Evolutionary conservation across 306 rosid species (phyloP).

Genomic region (Cucurbita pepo): DNA sequence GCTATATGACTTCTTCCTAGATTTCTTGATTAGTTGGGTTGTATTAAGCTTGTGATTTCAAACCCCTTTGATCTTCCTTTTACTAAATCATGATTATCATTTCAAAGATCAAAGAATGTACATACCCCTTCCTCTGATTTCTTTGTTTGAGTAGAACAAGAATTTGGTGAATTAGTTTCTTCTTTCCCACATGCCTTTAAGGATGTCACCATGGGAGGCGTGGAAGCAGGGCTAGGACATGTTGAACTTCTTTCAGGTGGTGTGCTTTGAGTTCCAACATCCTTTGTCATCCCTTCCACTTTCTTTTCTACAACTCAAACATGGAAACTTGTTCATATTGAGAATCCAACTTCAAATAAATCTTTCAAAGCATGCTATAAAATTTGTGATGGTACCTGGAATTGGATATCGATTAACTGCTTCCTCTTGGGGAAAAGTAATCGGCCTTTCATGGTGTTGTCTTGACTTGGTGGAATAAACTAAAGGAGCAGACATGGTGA

Average conservation of each 20-base stretch:
- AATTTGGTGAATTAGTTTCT: constrained; percentile 25
- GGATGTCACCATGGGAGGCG: constrained; percentile 50
- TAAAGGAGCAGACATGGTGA: constrained; percentile 65
- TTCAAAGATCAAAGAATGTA: not conserved
- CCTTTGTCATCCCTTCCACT: constrained; percentile 45
- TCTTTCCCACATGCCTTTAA: constrained; percentile 18
- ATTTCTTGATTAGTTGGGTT: not conserved
- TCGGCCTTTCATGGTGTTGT: constrained; percentile 31
- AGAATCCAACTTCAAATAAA: not conserved
- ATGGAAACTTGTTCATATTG: not conserved
- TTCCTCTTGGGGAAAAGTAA: constrained; percentile 9
- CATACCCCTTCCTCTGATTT: constrained; percentile 43
- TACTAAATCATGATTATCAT: not conserved
- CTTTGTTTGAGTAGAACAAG: constrained; percentile 31
- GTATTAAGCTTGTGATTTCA: not conserved
- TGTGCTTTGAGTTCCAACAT: constrained; percentile 74
- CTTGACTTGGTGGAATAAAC: constrained; percentile 36
- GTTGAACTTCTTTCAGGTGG: constrained; percentile 40
- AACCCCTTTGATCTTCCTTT: not conserved
- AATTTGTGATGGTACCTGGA: constrained; percentile 32
- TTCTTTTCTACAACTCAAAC: constrained; percentile 22
- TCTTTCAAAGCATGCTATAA: not conserved
- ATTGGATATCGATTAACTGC: constrained; percentile 4
- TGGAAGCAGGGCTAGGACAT: constrained; percentile 41
- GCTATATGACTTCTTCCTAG: not conserved